phyloP scores from a whole-genome alignment of 305 asterid species.

The Plantago lanceolata region DNA sequence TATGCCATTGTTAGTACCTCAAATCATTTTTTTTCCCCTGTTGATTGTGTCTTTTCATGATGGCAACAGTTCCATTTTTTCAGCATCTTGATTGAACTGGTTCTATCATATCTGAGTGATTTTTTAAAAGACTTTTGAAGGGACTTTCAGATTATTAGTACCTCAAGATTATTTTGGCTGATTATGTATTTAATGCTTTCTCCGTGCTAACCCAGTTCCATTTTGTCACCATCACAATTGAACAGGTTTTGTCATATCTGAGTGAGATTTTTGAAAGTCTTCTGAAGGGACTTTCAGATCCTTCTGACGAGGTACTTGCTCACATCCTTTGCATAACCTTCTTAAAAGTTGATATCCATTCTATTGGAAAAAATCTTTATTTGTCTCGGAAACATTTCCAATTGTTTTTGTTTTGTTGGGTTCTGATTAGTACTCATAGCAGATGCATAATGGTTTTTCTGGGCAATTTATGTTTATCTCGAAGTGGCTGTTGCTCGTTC shows the following conservation, averaged over 20 bases:
- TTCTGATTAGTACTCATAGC: neutral
- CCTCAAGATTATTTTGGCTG: constrained; percentile 11
- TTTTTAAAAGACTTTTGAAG: constrained; percentile 80
- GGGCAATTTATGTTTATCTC: neutral
- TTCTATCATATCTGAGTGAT: constrained; percentile 66
- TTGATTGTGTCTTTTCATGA: neutral
- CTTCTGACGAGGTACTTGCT: constrained; percentile 93
- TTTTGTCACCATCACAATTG: constrained; percentile 22
- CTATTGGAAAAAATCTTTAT: neutral
- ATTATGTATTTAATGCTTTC: constrained; percentile 16
- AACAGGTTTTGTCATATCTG: constrained; percentile 82
- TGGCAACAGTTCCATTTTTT: constrained; percentile 8
- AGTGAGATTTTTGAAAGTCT: constrained; percentile 85
- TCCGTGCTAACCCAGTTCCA: constrained; percentile 9
- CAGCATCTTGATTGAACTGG: constrained; percentile 47
- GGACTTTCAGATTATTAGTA: constrained; percentile 55
- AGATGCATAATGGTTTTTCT: neutral
- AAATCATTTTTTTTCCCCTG: neutral
- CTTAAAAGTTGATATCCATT: neutral
- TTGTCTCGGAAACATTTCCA: neutral
- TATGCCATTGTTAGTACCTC: constrained; percentile 18
- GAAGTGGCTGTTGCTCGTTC: too few relatives aligned
- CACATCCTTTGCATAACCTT: constrained; percentile 5
- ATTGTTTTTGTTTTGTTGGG: neutral
- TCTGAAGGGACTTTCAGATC: constrained; percentile 87